phyloP scores from a whole-genome alignment of 345 rosid genomes.

The Streptanthus diversifolius region DNA sequence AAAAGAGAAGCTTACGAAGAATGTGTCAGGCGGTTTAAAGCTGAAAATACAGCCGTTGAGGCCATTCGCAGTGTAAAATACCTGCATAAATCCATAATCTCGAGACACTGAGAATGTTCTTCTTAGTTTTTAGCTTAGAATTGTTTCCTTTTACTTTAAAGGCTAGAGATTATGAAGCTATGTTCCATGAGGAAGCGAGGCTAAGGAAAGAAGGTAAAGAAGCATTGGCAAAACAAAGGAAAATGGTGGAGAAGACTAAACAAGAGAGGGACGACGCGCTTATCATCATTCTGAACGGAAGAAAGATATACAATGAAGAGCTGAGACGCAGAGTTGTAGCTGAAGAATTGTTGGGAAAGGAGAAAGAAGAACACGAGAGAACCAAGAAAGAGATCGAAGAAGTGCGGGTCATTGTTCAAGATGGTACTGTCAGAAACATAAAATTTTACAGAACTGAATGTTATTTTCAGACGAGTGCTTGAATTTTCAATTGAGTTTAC shows the following conservation, averaged over 20 bases:
- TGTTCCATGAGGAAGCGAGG: slow-evolving; percentile 37
- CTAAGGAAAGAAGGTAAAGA: slow-evolving; percentile 37
- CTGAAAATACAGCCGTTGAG: slow-evolving; percentile 41
- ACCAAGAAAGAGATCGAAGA: slow-evolving; percentile 40
- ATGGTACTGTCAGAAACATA: slow-evolving; percentile 28
- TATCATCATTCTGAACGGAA: slow-evolving; percentile 29
- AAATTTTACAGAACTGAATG: not conserved
- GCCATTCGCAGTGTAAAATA: slow-evolving; percentile 43
- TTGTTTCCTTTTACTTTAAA: slow-evolving; percentile 13
- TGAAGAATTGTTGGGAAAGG: slow-evolving; percentile 33
- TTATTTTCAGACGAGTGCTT: not conserved
- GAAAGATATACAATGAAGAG: slow-evolving; percentile 39
- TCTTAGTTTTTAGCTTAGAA: not conserved
- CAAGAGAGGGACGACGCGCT: slow-evolving; percentile 43
- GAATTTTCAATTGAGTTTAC: not conserved
- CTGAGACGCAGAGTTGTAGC: slow-evolving; percentile 38
- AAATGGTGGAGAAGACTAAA: slow-evolving; percentile 36
- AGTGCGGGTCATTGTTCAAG: slow-evolving; percentile 31
- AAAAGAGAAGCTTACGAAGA: slow-evolving; percentile 49
- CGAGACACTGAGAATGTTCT: not conserved
- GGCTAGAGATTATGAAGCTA: slow-evolving; percentile 42
- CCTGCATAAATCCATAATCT: not conserved
- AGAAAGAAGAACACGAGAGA: slow-evolving; percentile 38
- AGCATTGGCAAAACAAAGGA: slow-evolving; percentile 27
- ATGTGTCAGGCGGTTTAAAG: slow-evolving; percentile 42